phyloP scores from a whole-genome alignment of 768 basidiomycete species.

The Zangia roseola region DNA sequence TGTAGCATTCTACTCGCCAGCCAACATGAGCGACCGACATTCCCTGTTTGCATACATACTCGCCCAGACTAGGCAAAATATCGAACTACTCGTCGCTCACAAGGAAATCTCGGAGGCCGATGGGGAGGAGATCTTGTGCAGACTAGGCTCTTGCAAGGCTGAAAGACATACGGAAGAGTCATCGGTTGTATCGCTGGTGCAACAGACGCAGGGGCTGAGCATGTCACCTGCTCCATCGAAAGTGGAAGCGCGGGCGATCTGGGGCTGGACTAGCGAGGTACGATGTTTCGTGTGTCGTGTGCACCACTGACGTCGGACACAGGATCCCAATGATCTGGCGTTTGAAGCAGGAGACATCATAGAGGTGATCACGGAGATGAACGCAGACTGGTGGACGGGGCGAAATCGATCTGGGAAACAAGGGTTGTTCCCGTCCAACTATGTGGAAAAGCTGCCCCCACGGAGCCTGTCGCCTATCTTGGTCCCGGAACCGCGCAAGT shows the following conservation, averaged over 20 bases:
- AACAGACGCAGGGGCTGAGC: constrained; percentile 19
- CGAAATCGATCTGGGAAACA: constrained; percentile 52
- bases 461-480: constrained; percentile 19
- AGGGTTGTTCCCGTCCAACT: constrained; percentile 77
- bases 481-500: constrained; percentile 23
- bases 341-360: constrained; percentile 76
- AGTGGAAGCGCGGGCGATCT: constrained; percentile 29
- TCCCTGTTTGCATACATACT: constrained; percentile 38
- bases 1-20: constrained; percentile 5
- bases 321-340: constrained; percentile 78
- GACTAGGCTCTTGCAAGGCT: constrained; percentile 30
- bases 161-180: constrained; percentile 18
- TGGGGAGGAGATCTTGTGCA: constrained; percentile 39
- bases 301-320: constrained; percentile 5
- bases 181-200: constrained; percentile 21
- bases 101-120: constrained; percentile 40
- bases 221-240: constrained; percentile 26
- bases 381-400: constrained; percentile 92
- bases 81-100: constrained; percentile 45
- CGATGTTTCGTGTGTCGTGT: neutral
- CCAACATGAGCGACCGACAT: constrained; percentile 25
- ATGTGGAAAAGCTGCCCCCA: constrained; percentile 58
- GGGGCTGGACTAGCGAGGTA: constrained; percentile 33
- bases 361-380: constrained; percentile 79
- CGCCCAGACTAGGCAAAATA: constrained; percentile 45